phyloP scores from a whole-genome alignment of 257 asterid species.

The Solanum medicagineum region DNA sequence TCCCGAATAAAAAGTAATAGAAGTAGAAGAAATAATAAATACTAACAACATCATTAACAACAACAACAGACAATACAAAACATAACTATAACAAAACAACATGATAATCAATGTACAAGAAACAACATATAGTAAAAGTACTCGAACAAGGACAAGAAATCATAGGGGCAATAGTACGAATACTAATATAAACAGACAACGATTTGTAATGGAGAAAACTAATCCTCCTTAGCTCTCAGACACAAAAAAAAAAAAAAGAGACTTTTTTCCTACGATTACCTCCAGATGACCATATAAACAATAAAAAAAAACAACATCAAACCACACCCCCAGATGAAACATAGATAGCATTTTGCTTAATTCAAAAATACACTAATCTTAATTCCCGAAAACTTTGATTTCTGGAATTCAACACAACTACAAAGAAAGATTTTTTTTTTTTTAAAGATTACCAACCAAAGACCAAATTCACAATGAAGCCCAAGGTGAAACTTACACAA shows the following conservation, averaged over 20 bases:
- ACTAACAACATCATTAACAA: not conserved
- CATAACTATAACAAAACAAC: not conserved
- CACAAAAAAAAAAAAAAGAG: not conserved
- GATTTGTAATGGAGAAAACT: not conserved
- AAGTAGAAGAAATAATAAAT: not conserved
- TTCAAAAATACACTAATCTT: not conserved
- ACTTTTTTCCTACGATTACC: not conserved
- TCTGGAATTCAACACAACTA: not conserved
- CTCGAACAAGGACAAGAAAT: not conserved
- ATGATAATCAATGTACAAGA: not conserved
- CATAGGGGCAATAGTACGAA: not conserved
- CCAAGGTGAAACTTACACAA: not conserved
- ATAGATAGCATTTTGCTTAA: not conserved
- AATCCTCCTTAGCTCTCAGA: not conserved
- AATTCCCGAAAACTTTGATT: not conserved
- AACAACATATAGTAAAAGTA: not conserved
- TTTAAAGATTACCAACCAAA: not conserved
- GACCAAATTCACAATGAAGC: not conserved
- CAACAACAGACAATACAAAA: not conserved
- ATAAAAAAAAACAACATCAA: not conserved
- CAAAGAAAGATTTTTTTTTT: not conserved
- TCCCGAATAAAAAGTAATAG: not conserved
- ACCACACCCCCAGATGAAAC: not conserved
- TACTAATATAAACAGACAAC: not conserved
- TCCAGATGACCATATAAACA: not conserved